Evolutionary conservation across 1,284 basidiomycete genomes (phyloP).

Genomic region (Salmacisia buchloeana): DNA sequence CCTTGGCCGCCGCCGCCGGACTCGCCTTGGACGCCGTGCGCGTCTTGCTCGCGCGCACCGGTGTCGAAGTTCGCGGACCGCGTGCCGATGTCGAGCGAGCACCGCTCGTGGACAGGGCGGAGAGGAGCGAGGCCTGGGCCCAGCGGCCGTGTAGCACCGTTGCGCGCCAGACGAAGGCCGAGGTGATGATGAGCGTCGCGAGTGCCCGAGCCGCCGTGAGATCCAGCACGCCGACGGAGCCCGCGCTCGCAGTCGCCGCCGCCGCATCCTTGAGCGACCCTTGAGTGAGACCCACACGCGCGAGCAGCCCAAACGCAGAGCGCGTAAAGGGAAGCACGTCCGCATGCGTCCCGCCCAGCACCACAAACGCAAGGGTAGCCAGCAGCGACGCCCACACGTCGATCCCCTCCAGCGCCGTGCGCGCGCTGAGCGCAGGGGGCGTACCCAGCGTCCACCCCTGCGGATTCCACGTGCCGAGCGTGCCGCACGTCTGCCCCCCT

Average conservation of each 20-base stretch:
- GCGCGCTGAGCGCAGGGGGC: conserved; percentile 28
- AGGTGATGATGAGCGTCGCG: conserved; percentile 30
- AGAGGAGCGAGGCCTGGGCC: conserved; percentile 67
- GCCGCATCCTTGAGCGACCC: conserved; percentile 4
- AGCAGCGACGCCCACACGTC: conserved; percentile 32
- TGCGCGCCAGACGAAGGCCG: conserved; percentile 28
- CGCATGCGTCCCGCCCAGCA: conserved; percentile 24
- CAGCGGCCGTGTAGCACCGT: conserved; percentile 24
- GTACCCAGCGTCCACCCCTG: conserved; percentile 32
- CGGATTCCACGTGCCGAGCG: conserved; percentile 34
- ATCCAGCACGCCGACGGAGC: background rate
- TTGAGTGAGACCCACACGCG: conserved; percentile 13
- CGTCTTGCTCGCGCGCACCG: too few species aligned
- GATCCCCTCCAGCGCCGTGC: conserved; percentile 23
- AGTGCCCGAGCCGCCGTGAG: conserved; percentile 25
- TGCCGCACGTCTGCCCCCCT: conserved; percentile 35
- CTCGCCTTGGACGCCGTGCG: background rate
- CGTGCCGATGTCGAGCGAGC: background rate
- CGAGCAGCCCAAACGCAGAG: background rate
- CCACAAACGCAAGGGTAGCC: conserved; percentile 23
- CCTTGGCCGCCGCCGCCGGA: background rate
- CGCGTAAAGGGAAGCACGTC: background rate
- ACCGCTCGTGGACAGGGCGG: conserved; percentile 53
- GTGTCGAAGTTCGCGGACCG: background rate
- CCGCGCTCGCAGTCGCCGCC: background rate